Evolutionary conservation across 441 rosid species (phyloP).

Genomic region (Bruguiera hainesii): DNA sequence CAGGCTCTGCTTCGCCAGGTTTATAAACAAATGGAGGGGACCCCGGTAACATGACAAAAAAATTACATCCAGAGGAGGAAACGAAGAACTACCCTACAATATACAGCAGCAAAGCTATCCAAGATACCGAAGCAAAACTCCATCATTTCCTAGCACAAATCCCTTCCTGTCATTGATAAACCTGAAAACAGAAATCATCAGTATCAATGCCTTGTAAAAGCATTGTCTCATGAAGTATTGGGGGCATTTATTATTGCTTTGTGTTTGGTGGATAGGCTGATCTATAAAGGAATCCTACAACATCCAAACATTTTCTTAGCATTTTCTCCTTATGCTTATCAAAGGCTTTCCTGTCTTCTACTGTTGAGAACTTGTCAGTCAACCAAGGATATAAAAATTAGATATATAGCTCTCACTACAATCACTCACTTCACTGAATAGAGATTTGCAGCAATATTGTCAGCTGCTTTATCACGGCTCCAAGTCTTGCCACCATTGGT

Average conservation of each 20-base stretch:
- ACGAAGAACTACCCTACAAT: slow-evolving; percentile 1
- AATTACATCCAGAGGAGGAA: background rate
- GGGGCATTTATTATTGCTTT: background rate
- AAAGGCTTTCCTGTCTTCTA: no score
- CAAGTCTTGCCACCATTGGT: slow-evolving; percentile 87
- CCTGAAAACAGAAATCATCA: slow-evolving; percentile 34
- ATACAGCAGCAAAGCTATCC: slow-evolving; percentile 36
- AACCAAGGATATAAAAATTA: background rate
- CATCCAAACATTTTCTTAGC: background rate
- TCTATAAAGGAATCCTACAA: background rate
- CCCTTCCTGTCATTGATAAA: slow-evolving; percentile 78
- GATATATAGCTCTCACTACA: background rate
- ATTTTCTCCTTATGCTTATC: background rate
- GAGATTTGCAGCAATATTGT: slow-evolving; percentile 88
- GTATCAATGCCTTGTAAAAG: slow-evolving; percentile 7
- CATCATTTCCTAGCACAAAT: slow-evolving; percentile 84
- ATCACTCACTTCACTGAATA: slow-evolving; percentile 80
- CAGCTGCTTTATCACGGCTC: slow-evolving; percentile 97
- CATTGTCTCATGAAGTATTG: background rate
- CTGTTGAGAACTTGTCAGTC: background rate
- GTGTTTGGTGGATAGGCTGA: background rate
- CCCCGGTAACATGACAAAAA: background rate
- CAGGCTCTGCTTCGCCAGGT: background rate
- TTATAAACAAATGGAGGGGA: background rate
- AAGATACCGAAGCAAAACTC: slow-evolving; percentile 90